Evolutionary conservation across 1,284 basidiomycete species (phyloP).

Genomic region (Mycena sp.): DNA sequence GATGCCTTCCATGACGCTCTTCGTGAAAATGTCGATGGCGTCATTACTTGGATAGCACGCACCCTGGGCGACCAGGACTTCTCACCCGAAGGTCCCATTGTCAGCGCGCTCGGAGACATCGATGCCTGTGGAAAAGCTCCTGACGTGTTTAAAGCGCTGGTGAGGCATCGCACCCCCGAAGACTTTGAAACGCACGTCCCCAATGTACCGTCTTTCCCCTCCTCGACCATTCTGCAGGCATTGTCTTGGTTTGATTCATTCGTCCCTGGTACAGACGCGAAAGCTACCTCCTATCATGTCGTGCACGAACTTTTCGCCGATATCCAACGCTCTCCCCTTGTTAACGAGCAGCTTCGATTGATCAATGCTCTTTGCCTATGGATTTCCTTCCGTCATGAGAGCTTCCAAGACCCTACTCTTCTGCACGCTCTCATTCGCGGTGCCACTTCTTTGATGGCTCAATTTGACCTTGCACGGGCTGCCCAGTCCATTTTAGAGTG

Average conservation of each 20-base stretch:
- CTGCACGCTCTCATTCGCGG: conserved; percentile 77
- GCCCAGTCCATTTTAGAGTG: conserved; percentile 84
- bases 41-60: conserved; percentile 66
- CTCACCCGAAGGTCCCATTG: conserved; percentile 55
- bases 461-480: conserved; percentile 73
- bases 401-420: conserved; percentile 67
- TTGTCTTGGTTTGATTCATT: conserved; percentile 64
- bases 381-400: conserved; percentile 65
- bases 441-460: conserved; percentile 69
- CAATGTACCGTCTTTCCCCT: conserved; percentile 66
- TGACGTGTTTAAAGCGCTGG: conserved; percentile 58
- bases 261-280: conserved; percentile 49
- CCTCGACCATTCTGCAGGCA: conserved; percentile 60
- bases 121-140: conserved; percentile 45
- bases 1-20: conserved; percentile 52
- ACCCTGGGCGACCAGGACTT: conserved; percentile 69
- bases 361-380: conserved; percentile 81
- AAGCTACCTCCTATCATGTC: conserved; percentile 78
- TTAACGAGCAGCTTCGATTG: conserved; percentile 87
- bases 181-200: conserved; percentile 65
- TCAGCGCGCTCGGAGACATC: conserved; percentile 49
- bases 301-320: conserved; percentile 78
- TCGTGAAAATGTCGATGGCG: conserved; percentile 58
- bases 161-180: conserved; percentile 56
- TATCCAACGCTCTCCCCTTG: conserved; percentile 75